Evolutionary conservation across 2,329 filamentous ascomycete species (phyloP), one percentile per base, ranked within the genome.

Genomic region (Cladophialophora chaetospira): DNA sequence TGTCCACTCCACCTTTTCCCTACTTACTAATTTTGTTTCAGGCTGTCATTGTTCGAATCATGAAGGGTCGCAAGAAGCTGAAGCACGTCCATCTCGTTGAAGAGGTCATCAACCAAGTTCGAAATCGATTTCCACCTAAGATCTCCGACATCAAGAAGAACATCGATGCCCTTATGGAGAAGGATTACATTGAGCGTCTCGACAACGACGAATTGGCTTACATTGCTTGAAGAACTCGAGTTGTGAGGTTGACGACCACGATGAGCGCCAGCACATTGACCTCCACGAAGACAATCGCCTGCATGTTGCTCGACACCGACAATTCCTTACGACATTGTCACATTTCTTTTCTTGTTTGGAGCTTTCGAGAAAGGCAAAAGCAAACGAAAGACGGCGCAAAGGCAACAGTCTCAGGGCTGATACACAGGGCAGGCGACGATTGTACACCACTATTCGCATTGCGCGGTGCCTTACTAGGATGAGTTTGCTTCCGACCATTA

Each of bases 21-120:
- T 63, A 33, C 13, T 43, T 60, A 40, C 61, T 66, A 58, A 66
- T 46, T 11, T n/a, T 40, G 61, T 48, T 54, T 8, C 64, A 99
- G 93, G 97, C 94, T 61, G 92, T 93, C 21, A 97, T 99, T 73
- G 94, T 99, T 55, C 90, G 94, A 69, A 97, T 99, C 78, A 99
- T 99, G 94, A 99, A 99, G 80, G 95, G 93, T 3, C 88, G 94
- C 60, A 97, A 99, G 85, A 90, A 88, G 78, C 95, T 97, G 90
- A 97, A 97, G 84, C 93, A 99, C 76, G 86, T 88, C 60, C 88
- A 94, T 70, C 86, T 99, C 10, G 91, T 99, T 53, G 88, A 90
- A 70, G 94, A 99, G 76, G 95, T 92, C 21, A 97, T 99, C 72
- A 88, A 87, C 69, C 94, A 97, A 75, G 97, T 99, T 73, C 90